Evolutionary conservation across 1,139 yeast genomes (phyloP).

Genomic region (Meyerozyma carpophila): DNA sequence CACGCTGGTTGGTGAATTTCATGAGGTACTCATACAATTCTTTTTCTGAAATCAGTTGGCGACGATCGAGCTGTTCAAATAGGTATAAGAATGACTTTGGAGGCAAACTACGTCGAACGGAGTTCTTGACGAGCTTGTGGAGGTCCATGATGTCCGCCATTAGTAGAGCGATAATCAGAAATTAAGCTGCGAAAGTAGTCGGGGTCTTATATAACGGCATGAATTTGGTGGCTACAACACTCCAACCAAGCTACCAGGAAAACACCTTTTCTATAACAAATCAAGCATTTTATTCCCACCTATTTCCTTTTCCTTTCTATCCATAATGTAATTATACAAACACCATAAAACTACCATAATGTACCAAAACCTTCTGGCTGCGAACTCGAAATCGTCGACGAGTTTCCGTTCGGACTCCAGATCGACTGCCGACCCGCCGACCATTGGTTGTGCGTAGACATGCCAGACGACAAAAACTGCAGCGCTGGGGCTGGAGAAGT

Average conservation of each 20-base stretch:
- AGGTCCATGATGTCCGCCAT: conserved; percentile 6
- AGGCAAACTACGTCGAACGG: conserved; percentile 10
- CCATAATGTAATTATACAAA: background rate
- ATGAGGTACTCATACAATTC: conserved; percentile 10
- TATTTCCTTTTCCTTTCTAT: background rate
- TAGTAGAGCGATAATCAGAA: background rate
- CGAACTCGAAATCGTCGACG: background rate
- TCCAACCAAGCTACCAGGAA: too few relatives aligned
- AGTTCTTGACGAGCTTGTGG: conserved; percentile 11
- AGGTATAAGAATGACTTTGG: conserved; percentile 12
- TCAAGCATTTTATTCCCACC: background rate
- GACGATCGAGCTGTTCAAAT: conserved; percentile 11
- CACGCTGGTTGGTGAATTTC: conserved; percentile 6
- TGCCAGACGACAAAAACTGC: background rate
- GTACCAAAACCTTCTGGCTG: background rate
- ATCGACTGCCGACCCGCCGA: conserved; percentile 1
- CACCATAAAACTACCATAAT: background rate
- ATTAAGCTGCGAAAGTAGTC: background rate
- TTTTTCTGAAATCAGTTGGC: conserved; percentile 10
- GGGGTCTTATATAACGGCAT: background rate
- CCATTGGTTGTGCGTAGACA: background rate
- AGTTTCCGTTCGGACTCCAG: background rate
- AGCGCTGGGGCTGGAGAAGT: background rate
- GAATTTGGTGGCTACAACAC: background rate
- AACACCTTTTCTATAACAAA: too few relatives aligned